Evolutionary conservation across 805 yeast genomes (phyloP).

Genomic region (Dipodascus geniculatus): DNA sequence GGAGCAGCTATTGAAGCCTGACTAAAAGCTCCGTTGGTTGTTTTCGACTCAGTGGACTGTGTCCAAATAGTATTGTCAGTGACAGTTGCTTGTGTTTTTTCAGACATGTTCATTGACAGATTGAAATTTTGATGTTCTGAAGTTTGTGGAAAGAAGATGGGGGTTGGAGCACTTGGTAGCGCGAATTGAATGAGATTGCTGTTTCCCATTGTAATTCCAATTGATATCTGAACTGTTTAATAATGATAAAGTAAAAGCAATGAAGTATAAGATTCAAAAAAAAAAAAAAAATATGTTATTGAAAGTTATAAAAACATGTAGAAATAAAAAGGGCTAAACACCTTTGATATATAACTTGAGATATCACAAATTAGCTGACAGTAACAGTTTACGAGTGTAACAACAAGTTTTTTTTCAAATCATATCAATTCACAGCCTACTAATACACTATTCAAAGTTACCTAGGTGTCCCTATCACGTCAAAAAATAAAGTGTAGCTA

Average conservation of each 20-base stretch:
- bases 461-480: not conserved
- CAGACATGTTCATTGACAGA: not conserved
- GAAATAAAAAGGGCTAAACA: not conserved
- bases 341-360: not conserved
- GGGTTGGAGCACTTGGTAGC: not conserved
- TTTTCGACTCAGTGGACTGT: not conserved
- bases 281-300: not conserved
- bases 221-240: too few species aligned
- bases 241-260: not conserved
- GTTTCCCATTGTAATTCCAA: not conserved
- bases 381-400: not conserved
- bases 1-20: not conserved
- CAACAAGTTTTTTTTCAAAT: not conserved
- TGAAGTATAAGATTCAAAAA: not conserved
- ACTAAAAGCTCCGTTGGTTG: not conserved
- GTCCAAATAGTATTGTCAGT: not conserved
- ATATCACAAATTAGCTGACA: not conserved
- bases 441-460: not conserved
- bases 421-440: not conserved
- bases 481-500: not conserved
- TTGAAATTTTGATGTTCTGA: not conserved
- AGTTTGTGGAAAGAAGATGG: not conserved
- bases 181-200: not conserved
- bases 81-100: not conserved
- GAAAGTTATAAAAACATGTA: too few species aligned